phyloP scores from a whole-genome alignment of 495 filamentous ascomycete species.

The Aspergillus sclerotioniger region DNA sequence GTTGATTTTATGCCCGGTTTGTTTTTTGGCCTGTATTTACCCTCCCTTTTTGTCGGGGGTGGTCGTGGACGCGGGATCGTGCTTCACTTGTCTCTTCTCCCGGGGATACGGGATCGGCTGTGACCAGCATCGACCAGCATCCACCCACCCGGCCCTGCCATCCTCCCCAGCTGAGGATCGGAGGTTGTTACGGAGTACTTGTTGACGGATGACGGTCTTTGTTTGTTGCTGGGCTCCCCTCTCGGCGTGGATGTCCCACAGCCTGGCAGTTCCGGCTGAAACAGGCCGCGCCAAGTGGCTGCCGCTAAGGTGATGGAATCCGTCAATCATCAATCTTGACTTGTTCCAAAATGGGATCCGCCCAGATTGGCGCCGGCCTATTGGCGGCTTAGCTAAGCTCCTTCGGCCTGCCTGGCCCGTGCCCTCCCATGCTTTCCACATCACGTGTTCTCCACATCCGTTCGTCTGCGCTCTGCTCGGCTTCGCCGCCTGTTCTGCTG shows the following conservation, averaged over 20 bases:
- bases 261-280: conserved; percentile 15
- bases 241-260: conserved; percentile 4
- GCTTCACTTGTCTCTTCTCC: not conserved
- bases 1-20: conserved; percentile 4
- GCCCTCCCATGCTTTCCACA: conserved; percentile 19
- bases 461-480: conserved; percentile 8
- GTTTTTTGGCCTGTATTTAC: not conserved
- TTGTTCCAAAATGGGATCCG: conserved; percentile 11
- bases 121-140: not conserved
- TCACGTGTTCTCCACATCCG: conserved; percentile 28
- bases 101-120: not conserved
- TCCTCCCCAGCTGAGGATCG: not conserved
- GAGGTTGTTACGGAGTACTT: not conserved
- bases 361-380: conserved; percentile 12
- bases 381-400: conserved; percentile 18
- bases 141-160: no score
- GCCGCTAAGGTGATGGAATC: conserved; percentile 16
- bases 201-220: not conserved
- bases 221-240: not conserved
- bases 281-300: conserved; percentile 25
- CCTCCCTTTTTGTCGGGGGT: not conserved
- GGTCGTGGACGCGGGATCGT: not conserved
- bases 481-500: not conserved
- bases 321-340: conserved; percentile 7
- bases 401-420: conserved; percentile 21